Base-by-base conservation (phyloP, 306 rosid genomes). In the Trifolium repens region DNA sequence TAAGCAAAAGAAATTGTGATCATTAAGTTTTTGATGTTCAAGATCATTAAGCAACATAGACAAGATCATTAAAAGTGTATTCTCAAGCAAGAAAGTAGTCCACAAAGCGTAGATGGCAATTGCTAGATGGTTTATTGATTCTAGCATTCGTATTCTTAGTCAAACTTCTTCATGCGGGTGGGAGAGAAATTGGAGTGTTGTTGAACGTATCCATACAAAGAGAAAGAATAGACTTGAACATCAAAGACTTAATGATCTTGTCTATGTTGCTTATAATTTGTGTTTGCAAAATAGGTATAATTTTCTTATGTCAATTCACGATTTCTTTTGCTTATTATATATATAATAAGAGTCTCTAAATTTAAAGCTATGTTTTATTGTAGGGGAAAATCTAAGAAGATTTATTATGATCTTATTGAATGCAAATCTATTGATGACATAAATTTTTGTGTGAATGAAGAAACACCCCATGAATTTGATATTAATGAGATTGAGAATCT, bases 121-220 rank as follows among this genome's bases (percentile, higher is more conserved):
- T 44, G 57, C 58, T 12, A 43, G 40, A 67, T 67, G 72, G 58
- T 67, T 67, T 44, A 44, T 44, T 44, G 27, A 67, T 67, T 6
- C 72, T 24, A 19, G 8, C 13, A 17, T 67, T 67, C 58, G 16
- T 22, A 5, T 59, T 59, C 65, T 26, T 11, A 5, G 39, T 11
- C 39, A 59, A 2, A 27, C 40, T 59, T 27, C 19, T 5, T 1
- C 40, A 4, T 12, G n/a, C 0, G 9, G 17, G 37, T 59, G 39
- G 12, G 39, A 27, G 39, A 26, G 39, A 59, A 59, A 12, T 59
- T 59, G 35, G 35, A 57, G 15, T 0, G n/a, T 57, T 10, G 9
- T 57, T 57, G 7, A 24, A 57, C n/a, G 2, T 13, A 27, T 59
- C 39, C 16, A 59, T 59, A 59, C 17, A 9, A 26, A 30, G 34